phyloP scores from a whole-genome alignment of 2,329 filamentous ascomycete genomes.

The Colletotrichum brevisporum region DNA sequence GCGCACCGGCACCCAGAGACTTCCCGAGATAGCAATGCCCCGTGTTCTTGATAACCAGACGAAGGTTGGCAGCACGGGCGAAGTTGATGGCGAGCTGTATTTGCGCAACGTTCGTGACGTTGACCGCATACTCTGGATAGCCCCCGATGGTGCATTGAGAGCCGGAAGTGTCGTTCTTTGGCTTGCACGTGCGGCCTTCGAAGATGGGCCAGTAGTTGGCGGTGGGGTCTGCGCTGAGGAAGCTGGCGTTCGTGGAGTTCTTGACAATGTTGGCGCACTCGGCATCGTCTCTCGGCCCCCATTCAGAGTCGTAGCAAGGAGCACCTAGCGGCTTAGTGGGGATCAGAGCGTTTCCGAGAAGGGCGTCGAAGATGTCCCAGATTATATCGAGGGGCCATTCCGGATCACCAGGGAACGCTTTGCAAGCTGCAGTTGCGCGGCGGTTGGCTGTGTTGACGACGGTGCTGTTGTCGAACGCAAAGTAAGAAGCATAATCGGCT shows the following conservation, averaged over 20 bases:
- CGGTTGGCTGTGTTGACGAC: not conserved
- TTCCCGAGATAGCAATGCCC: slow-evolving; percentile 59
- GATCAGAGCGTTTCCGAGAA: not conserved
- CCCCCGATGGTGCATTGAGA: not conserved
- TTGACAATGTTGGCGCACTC: not conserved
- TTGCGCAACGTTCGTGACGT: not conserved
- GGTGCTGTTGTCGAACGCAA: not conserved
- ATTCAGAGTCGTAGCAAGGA: not conserved
- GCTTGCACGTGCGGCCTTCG: slow-evolving; percentile 11
- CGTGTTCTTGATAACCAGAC: slow-evolving; percentile 65
- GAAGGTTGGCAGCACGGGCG: slow-evolving; percentile 60
- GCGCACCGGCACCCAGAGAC: slow-evolving; percentile 50
- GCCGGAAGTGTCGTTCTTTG: not conserved
- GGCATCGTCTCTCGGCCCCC: not conserved
- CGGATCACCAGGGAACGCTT: not conserved
- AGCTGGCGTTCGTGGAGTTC: not conserved
- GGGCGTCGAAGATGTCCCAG: not conserved
- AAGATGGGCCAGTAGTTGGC: slow-evolving; percentile 10
- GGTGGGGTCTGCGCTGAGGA: slow-evolving; percentile 1
- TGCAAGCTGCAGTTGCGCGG: not conserved
- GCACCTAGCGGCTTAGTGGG: not conserved
- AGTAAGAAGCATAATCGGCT: not conserved
- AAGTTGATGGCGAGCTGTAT: slow-evolving; percentile 49
- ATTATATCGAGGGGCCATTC: not conserved
- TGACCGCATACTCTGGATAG: not conserved